Percentiles rank a stretch among this genome's conserved stretches.
Evolutionary conservation across 768 basidiomycete genomes (phyloP).

Genomic region (Suillus subaureus): DNA sequence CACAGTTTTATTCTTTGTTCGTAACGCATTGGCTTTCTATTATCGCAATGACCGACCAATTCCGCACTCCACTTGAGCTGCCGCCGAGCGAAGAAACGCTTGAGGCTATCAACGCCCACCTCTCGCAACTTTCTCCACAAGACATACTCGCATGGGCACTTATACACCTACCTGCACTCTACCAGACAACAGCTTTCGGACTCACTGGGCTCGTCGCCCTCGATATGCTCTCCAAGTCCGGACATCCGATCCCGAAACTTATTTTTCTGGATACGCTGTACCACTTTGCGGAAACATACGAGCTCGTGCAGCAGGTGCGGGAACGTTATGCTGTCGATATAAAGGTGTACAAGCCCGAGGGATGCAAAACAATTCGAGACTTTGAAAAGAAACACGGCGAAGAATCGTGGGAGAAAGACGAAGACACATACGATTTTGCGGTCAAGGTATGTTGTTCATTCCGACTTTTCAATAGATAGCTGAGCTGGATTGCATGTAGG

Average conservation of each 20-base stretch:
- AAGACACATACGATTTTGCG: slow-evolving; percentile 84
- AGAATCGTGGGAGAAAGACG: slow-evolving; percentile 86
- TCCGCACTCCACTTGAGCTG: slow-evolving; percentile 50
- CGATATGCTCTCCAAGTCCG: slow-evolving; percentile 84
- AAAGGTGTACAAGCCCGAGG: slow-evolving; percentile 78
- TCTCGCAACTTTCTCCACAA: slow-evolving; percentile 73
- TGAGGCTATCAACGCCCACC: slow-evolving; percentile 69
- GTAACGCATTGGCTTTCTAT: not conserved
- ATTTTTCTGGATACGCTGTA: slow-evolving; percentile 98
- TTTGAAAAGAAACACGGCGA: slow-evolving; percentile 83
- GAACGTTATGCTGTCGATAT: slow-evolving; percentile 71
- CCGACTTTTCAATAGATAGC: not conserved
- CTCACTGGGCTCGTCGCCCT: slow-evolving; percentile 92
- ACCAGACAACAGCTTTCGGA: slow-evolving; percentile 97
- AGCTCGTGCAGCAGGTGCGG: slow-evolving; percentile 82
- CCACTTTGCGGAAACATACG: slow-evolving; percentile 93
- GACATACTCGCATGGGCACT: slow-evolving; percentile 88
- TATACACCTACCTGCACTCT: slow-evolving; percentile 73
- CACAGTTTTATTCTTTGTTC: slow-evolving; percentile 2
- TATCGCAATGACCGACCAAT: slow-evolving; percentile 20
- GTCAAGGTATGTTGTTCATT: slow-evolving; percentile 69
- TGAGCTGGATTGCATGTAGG: slow-evolving; percentile 38
- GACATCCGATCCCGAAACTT: slow-evolving; percentile 64
- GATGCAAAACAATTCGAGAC: slow-evolving; percentile 62
- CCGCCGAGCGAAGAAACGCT: slow-evolving; percentile 65